Percentiles rank a stretch among this genome's conserved stretches.
These are phyloP conservation scores for Scenedesmus sp. DNA, from an alignment of 163 green algal genomes.

Conservation along the genomic window DNA sequence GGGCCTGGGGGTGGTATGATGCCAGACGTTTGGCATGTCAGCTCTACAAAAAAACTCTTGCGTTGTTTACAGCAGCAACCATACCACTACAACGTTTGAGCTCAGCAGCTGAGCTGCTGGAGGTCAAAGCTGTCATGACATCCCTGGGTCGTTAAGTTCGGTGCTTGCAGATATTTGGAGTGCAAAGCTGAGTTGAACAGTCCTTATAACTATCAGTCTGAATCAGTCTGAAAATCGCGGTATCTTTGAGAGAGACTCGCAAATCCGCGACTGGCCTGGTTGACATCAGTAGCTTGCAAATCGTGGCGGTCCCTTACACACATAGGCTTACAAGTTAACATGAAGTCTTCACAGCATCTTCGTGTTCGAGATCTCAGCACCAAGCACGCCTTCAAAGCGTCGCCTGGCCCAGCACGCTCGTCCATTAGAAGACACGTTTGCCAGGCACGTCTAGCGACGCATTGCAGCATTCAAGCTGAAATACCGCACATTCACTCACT, in stretches of 20 bases:
- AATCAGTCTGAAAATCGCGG: no score
- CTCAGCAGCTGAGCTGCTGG: no score
- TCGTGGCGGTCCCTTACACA: not conserved
- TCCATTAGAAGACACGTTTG: not conserved
- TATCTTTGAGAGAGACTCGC: not conserved
- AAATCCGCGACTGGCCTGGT: not conserved
- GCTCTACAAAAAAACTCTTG: no score
- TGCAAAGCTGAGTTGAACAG: no score
- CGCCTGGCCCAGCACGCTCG: not conserved
- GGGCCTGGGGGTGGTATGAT: no score
- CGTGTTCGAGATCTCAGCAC: not conserved
- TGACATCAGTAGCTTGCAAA: not conserved
- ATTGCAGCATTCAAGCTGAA: not conserved
- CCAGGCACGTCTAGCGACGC: not conserved
- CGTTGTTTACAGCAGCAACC: slow-evolving; percentile 49
- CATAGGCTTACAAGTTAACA: not conserved
- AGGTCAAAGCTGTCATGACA: no score
- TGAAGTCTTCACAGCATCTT: not conserved
- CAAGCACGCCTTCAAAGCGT: not conserved
- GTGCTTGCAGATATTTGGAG: no score
- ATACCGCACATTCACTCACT: no score
- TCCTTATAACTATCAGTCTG: no score
- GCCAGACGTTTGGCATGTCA: no score
- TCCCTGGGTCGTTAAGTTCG: no score
- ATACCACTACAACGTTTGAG: slow-evolving; percentile 58